Evolutionary conservation across 1,284 basidiomycete species (phyloP), one percentile per base, ranked within the genome.

Genomic region (Cutaneotrichosporon daszewskae): DNA sequence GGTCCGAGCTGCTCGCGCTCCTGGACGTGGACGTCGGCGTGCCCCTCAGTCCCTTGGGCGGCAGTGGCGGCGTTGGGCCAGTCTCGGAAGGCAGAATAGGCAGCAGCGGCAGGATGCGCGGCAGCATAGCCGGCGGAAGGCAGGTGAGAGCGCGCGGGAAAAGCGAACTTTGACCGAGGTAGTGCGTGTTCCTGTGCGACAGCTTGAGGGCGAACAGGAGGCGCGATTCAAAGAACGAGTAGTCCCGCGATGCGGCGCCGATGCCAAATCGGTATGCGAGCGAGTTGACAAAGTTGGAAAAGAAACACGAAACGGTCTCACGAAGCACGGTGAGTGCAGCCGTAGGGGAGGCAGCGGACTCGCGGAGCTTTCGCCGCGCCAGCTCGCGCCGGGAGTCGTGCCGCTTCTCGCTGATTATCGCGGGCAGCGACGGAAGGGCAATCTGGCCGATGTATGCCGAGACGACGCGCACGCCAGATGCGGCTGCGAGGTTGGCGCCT

Each of bases 381-480:
- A 55, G 52, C 43, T 65, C 54, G 18, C 59, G 52, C 27, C 59
- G 51, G 9, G 57, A 52, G 11, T 60, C 35, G 12, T 53, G 45
- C 25, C 55, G 51, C 5, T 53, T 45, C 22, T 55, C 54, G 25
- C 53, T 58, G 31, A 67, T 53, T 14, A 67, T 60, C 2, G 56
- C 53, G 3, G 62, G 60, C 4, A 67, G 49, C 3, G 59, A 50
- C 1, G 66, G 66, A 8, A 69, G 53, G 17, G 49, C 40, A 37
- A 66, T 43, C 31, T 68, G 53, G 10, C 64, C 63, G 28, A 68
- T 40, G 37, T 54, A 62, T 32, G 68, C 51, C n/a, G 60, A 64
- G 14, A 68, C 48, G 19, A 65, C 47, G 20, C 49, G 55, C 1
- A 60, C 50, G 13, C 40, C 34, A 16, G 54, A 55, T 0, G 60